Conservation (phyloP, 768 basidiomycete species). For the Russula lepida region DNA sequence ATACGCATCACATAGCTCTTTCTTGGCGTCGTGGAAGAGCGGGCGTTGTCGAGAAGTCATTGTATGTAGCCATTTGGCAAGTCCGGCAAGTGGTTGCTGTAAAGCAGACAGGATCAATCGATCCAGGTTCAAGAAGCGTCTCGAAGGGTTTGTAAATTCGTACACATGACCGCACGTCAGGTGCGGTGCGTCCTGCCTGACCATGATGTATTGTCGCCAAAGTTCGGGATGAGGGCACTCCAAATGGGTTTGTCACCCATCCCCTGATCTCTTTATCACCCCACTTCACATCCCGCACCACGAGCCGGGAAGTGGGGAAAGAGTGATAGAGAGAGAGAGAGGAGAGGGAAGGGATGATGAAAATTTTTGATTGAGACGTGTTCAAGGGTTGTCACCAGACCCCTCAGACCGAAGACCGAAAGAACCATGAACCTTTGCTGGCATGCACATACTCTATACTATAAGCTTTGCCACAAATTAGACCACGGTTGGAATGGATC, state of each 20-base stretch:
- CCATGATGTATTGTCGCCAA: constrained; percentile 3
- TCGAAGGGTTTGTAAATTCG: neutral
- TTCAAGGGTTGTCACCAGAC: neutral
- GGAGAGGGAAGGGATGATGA: neutral
- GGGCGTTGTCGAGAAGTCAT: neutral
- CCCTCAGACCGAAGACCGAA: neutral
- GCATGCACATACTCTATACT: neutral
- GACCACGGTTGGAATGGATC: neutral
- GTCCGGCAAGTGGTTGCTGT: constrained; percentile 4
- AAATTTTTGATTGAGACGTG: neutral
- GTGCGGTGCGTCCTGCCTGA: neutral
- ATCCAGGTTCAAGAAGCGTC: neutral
- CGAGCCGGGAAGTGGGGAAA: neutral
- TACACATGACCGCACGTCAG: constrained; percentile 9
- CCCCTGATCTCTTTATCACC: constrained; percentile 1
- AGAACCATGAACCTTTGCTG: neutral
- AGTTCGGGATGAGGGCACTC: neutral
- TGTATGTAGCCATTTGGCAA: constrained; percentile 11
- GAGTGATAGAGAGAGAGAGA: neutral
- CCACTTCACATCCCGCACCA: constrained; percentile 1
- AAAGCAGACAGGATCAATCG: neutral
- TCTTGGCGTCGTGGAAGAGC: neutral
- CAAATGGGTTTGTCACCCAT: neutral
- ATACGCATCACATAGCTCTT: neutral
- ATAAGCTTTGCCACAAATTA: too few species aligned